Evolutionary conservation across 108 stramenopile species (phyloP), one percentile per base, ranked within the genome.

Genomic region (Conticribra guillardii): DNA sequence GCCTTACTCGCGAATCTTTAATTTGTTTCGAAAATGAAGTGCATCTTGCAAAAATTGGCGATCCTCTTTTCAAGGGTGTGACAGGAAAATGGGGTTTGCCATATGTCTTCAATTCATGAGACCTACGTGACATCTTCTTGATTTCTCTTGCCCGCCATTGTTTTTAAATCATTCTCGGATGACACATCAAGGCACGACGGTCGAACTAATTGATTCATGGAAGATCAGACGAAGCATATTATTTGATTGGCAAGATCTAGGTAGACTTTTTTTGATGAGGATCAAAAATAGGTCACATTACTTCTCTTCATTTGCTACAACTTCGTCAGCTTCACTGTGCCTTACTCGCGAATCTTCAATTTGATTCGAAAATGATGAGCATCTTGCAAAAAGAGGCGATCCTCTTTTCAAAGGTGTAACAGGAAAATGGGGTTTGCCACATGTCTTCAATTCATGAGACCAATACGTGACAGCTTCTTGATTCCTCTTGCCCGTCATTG

Each of bases 91-190:
- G 50, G 3, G 50, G 51, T 22, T 52, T 65, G 4, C 34, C 23
- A 47, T 37, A 21, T 5, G n/a, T 32, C 32, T 33, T 37, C 30
- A 34, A 2, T 34, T 65, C 64, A 65, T 65, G 51, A 4, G 51
- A 65, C 66, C 66, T 31, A 55, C 3, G 66, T 67, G 5, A 67
- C 66, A 46, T 53, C 66, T 22, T 67, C 28, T 28, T 22, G 24
- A 46, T 45, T 17, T 2, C 11, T 4, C 37, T 44, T 26, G 0
- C 54, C 66, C 28, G 41, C 9, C 66, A 54, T 46, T 46, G 37
- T 29, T 16, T 67, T 45, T 51, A 67, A 55, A 27, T 54, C 53
- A 1, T 67, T 50, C 44, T 67, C 44, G 7, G 66, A 67, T 45
- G 66, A 53, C 0, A 65, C 54, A 44, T 67, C 21, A 2, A 67